Conservation (phyloP, 371 early-diverging fungal species). For the Fennellomyces sp. region DNA sequence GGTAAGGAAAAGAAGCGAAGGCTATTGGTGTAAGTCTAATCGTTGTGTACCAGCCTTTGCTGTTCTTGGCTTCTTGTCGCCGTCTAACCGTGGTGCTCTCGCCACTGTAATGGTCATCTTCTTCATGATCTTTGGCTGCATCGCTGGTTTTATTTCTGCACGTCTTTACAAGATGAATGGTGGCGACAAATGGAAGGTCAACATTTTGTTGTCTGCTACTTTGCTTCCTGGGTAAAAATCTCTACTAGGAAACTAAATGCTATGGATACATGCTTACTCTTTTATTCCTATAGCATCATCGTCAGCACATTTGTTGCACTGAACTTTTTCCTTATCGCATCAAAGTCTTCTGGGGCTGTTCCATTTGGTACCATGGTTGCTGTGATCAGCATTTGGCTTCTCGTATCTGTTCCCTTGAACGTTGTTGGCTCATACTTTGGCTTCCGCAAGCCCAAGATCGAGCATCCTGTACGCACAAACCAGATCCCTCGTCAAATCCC, state of each 20-base stretch:
- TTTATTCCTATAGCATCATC: conserved; percentile 43
- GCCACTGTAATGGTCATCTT: conserved; percentile 86
- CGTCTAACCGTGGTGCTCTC: conserved; percentile 90
- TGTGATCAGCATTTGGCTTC: conserved; percentile 85
- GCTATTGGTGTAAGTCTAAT: background rate
- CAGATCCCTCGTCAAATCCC: conserved; percentile 91
- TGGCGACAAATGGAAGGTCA: conserved; percentile 82
- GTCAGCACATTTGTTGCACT: conserved; percentile 71
- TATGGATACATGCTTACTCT: background rate
- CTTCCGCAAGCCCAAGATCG: conserved; percentile 78
- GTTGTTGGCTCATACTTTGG: conserved; percentile 91
- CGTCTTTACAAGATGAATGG: conserved; percentile 90
- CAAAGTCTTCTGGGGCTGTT: conserved; percentile 88
- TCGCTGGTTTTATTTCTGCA: conserved; percentile 86
- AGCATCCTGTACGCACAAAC: conserved; percentile 88
- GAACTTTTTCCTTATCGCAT: conserved; percentile 86
- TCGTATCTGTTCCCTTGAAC: conserved; percentile 85
- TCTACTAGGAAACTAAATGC: background rate
- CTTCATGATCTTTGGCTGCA: conserved; percentile 81
- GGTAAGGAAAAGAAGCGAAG: conserved; percentile 30
- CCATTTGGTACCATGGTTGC: conserved; percentile 89
- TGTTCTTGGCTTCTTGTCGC: conserved; percentile 91
- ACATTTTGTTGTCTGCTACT: conserved; percentile 79
- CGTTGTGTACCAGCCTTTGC: conserved; percentile 60
- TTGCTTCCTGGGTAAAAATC: conserved; percentile 80